phyloP scores from a whole-genome alignment of 1,284 basidiomycete genomes.

The Mycena citricolor region DNA sequence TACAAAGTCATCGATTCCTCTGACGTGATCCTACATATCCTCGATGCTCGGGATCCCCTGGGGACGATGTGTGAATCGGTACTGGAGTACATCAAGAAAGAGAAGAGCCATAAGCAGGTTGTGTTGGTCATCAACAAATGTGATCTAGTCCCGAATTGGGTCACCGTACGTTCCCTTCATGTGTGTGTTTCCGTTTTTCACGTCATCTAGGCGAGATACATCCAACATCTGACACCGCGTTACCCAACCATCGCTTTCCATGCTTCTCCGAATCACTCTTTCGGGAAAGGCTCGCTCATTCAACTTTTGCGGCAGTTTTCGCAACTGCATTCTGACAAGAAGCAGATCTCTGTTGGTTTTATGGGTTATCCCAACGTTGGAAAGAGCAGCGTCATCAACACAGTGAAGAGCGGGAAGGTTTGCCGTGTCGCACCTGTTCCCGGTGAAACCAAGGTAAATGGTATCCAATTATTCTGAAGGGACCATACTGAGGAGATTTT shows the following conservation, averaged over 20 bases:
- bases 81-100: constrained; percentile 91
- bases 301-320: constrained; percentile 97
- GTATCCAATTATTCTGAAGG: constrained; percentile 18
- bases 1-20: constrained; percentile 99
- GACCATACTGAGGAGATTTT: constrained; percentile 4
- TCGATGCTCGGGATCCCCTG: constrained; percentile 95
- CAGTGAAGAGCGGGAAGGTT: constrained; percentile 97
- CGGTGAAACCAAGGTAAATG: constrained; percentile 92
- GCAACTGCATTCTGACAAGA: constrained; percentile 97
- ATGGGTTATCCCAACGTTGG: constrained; percentile 99
- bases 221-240: constrained; percentile 91
- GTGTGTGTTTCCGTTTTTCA: constrained; percentile 10
- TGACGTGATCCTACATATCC: constrained; percentile 93
- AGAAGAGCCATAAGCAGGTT: constrained; percentile 97
- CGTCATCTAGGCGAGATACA: constrained; percentile 82
- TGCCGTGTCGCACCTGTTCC: constrained; percentile 97
- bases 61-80: constrained; percentile 98
- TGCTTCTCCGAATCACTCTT: constrained; percentile 98
- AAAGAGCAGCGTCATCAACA: constrained; percentile 98
- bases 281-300: constrained; percentile 97
- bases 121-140: constrained; percentile 98
- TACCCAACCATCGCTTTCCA: constrained; percentile 98
- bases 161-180: constrained; percentile 71
- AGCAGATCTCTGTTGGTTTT: constrained; percentile 98
- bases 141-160: constrained; percentile 98